Conservation (phyloP, 2,329 filamentous ascomycete species). For the Colletotrichum costaricense region DNA sequence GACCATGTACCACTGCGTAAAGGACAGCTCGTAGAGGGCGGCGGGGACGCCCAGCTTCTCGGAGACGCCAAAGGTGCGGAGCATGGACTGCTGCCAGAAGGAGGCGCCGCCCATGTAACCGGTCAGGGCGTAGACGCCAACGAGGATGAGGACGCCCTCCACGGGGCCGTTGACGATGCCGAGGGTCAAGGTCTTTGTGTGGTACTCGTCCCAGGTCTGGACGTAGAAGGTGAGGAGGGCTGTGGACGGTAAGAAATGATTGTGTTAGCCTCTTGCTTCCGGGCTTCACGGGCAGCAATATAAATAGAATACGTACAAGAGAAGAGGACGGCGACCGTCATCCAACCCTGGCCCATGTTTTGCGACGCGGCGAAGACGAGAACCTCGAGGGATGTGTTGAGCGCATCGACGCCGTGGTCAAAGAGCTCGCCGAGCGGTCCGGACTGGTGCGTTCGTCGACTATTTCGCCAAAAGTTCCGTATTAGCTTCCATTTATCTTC, state of each 20-base stretch:
- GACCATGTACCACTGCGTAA: constrained; percentile 92
- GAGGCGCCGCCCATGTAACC: constrained; percentile 87
- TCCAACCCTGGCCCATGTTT: constrained; percentile 94
- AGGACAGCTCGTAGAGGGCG: constrained; percentile 81
- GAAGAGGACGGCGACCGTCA: constrained; percentile 85
- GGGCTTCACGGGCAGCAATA: constrained; percentile 13
- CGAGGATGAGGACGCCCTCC: constrained; percentile 89
- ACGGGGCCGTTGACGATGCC: constrained; percentile 94
- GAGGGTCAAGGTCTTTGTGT: constrained; percentile 94
- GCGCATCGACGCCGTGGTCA: constrained; percentile 95
- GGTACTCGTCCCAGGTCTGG: constrained; percentile 99
- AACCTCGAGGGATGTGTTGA: constrained; percentile 95
- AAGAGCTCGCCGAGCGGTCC: constrained; percentile 96
- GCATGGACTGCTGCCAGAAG: constrained; percentile 91
- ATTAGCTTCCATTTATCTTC: constrained; percentile 9
- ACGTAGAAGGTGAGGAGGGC: constrained; percentile 96
- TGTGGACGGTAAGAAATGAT: constrained; percentile 44
- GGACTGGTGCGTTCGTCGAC: constrained; percentile 88
- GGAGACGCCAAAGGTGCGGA: constrained; percentile 77
- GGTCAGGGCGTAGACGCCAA: constrained; percentile 84
- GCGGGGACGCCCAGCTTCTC: constrained; percentile 73
- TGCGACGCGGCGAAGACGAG: constrained; percentile 92
- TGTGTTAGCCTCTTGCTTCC: constrained; percentile 26
- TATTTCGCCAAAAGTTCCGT: constrained; percentile 54
- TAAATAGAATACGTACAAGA: constrained; percentile 65